Percentiles rank a stretch among this genome's conserved stretches.
These are phyloP conservation scores for Diutina pseudorugosa DNA, from an alignment of 1,139 yeast species.

Conservation along the genomic window DNA sequence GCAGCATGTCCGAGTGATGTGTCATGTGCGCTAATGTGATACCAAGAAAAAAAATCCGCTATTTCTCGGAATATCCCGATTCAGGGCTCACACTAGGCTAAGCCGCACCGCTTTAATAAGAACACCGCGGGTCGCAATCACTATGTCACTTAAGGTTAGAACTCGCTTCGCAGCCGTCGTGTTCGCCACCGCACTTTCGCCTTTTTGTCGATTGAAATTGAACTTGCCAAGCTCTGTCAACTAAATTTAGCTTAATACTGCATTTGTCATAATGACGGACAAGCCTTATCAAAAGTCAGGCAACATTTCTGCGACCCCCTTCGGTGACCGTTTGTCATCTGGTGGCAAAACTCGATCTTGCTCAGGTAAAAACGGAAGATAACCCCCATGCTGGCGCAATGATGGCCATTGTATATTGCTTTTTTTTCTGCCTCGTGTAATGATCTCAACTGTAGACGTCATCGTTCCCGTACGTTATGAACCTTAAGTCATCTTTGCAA, in stretches of 20 bases:
- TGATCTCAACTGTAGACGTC: neutral
- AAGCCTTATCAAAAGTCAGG: neutral
- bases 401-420: neutral
- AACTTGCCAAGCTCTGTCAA: neutral
- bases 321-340: neutral
- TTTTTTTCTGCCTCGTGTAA: neutral
- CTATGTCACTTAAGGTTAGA: neutral
- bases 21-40: neutral
- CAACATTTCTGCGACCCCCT: neutral
- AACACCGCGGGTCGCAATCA: neutral
- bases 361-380: neutral
- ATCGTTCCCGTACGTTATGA: neutral
- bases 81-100: neutral
- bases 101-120: neutral
- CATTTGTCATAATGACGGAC: neutral
- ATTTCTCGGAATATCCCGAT: neutral
- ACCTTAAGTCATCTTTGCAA: neutral
- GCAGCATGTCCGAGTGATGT: neutral
- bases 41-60: neutral
- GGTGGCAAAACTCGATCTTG: neutral
- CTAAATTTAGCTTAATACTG: neutral
- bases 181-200: neutral
- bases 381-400: neutral
- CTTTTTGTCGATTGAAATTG: neutral
- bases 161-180: neutral